Evolutionary conservation across 2,329 filamentous ascomycete species (phyloP).

Genomic region (Fusarium nanum): DNA sequence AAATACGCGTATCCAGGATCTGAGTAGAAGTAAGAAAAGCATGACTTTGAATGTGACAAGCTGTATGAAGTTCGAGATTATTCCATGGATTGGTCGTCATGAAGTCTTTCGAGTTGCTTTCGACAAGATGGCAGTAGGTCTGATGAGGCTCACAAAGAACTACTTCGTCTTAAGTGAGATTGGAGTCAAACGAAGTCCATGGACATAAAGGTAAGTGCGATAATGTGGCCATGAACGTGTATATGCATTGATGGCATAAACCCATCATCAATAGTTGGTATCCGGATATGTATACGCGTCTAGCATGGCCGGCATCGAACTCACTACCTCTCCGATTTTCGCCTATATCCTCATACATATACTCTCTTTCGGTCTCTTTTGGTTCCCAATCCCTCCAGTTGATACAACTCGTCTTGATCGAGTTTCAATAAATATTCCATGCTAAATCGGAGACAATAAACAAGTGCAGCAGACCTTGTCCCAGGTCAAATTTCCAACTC

Average conservation of each 20-base stretch:
- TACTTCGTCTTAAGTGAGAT: not conserved
- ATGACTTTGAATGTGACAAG: not conserved
- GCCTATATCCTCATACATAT: not conserved
- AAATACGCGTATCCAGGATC: not conserved
- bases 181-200: not conserved
- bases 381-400: not conserved
- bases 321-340: slow-evolving; percentile 2
- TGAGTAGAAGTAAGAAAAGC: no score
- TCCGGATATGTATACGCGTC: not conserved
- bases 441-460: slow-evolving; percentile 17
- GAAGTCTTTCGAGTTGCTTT: not conserved
- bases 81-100: not conserved
- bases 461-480: slow-evolving; percentile 31
- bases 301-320: slow-evolving; percentile 4
- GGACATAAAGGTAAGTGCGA: not conserved
- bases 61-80: not conserved
- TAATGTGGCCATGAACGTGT: not conserved
- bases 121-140: not conserved
- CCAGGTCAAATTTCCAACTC: slow-evolving; percentile 37
- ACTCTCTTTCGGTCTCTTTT: not conserved
- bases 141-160: not conserved
- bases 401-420: not conserved
- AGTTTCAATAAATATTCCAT: not conserved
- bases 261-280: not conserved
- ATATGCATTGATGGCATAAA: not conserved